Conservation (phyloP, 2,329 filamentous ascomycete species). For the Ceratocystis cacaofunesta region DNA sequence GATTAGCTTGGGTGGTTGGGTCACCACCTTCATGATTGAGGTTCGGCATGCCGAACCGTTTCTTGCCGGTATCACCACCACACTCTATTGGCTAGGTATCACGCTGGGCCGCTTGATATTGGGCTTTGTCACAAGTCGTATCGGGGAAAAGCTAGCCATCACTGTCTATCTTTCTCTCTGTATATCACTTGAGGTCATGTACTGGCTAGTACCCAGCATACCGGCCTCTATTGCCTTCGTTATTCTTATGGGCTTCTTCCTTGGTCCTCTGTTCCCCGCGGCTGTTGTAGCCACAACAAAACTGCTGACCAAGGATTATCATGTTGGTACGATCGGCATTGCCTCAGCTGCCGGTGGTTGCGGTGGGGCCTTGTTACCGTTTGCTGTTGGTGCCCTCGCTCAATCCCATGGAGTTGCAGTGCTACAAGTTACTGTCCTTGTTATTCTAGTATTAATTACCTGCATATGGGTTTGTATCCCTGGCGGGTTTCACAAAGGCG, state of each 20-base stretch:
- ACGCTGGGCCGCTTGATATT: slow-evolving; percentile 58
- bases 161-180: slow-evolving; percentile 47
- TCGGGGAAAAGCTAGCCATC: slow-evolving; percentile 57
- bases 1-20: slow-evolving; percentile 61
- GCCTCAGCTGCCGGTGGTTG: slow-evolving; percentile 61
- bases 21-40: slow-evolving; percentile 74
- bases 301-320: slow-evolving; percentile 55
- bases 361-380: slow-evolving; percentile 52
- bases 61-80: slow-evolving; percentile 58
- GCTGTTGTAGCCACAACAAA: slow-evolving; percentile 60
- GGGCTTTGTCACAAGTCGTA: slow-evolving; percentile 58
- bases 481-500: slow-evolving; percentile 27
- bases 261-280: slow-evolving; percentile 65
- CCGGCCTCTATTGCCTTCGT: slow-evolving; percentile 59
- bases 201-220: slow-evolving; percentile 70
- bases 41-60: slow-evolving; percentile 56
- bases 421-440: slow-evolving; percentile 41
- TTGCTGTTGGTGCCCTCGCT: slow-evolving; percentile 55
- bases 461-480: slow-evolving; percentile 33
- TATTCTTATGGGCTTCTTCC: slow-evolving; percentile 59
- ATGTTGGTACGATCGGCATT: slow-evolving; percentile 70
- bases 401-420: slow-evolving; percentile 40
- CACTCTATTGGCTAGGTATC: slow-evolving; percentile 73
- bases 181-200: slow-evolving; percentile 53
- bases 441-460: slow-evolving; percentile 32